Evolutionary conservation across 192 early-diverging fungal species (phyloP).

Genomic region (Mortierella hygrophila): DNA sequence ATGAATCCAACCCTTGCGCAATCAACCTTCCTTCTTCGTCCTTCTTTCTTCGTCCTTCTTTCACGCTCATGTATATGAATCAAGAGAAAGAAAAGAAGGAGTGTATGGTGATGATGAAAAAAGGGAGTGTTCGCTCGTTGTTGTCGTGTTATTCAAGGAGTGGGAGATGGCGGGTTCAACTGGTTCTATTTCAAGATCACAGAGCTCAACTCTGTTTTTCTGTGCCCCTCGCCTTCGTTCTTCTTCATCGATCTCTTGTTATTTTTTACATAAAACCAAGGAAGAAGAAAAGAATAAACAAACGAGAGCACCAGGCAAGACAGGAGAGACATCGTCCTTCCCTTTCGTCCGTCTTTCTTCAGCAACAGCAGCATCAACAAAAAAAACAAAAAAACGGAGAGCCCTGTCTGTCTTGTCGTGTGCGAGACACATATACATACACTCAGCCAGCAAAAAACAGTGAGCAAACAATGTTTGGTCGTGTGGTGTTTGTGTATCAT

Average conservation of each 20-base stretch:
- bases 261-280: conserved; percentile 1
- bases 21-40: background rate
- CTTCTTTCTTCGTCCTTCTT: background rate
- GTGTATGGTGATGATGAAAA: background rate
- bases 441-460: background rate
- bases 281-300: background rate
- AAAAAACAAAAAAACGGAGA: background rate
- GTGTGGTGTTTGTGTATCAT: too few species aligned
- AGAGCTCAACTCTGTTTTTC: conserved; percentile 8
- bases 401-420: background rate
- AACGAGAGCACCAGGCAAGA: background rate
- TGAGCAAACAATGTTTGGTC: background rate
- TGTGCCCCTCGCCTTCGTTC: background rate
- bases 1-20: background rate
- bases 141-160: background rate
- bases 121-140: too few species aligned
- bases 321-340: too few species aligned
- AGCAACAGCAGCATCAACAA: background rate
- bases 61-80: background rate
- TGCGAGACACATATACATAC: background rate
- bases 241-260: background rate
- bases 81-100: background rate
- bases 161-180: background rate
- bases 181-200: conserved; percentile 1
- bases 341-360: background rate